Evolutionary conservation across 306 rosid genomes (phyloP), one percentile per base, ranked within the genome.

Genomic region (Carpinus viminea): DNA sequence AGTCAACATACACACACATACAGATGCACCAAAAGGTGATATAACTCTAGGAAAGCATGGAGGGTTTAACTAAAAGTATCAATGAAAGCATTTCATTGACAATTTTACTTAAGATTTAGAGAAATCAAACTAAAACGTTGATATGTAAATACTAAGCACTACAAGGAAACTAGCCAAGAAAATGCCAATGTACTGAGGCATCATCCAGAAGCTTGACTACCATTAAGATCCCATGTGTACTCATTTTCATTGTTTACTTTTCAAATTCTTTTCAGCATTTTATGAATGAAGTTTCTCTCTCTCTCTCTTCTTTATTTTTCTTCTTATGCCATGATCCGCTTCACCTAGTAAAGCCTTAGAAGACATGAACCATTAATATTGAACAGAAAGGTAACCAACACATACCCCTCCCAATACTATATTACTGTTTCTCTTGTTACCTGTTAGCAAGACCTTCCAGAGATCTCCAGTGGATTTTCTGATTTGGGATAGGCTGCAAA

Each of bases 391-490:
- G 69, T 8, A 68, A 69, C n/a, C 55, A 77, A 60, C 75, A 80
- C 57, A 71, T 7, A 53, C 70, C 61, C 62, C 54, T 68, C 71
- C 59, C 55, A 56, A 54, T 56, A 36, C 64, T 11, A 62, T 50
- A 46, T 68, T 45, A 47, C 55, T 15, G 41, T 69, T 68, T 66
- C 64, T 68, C 64, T 71, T 34, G n/a, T 60, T 83, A 92, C 97
- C 97, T 91, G 94, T 93, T 95, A 16, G 94, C 93, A 80, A 96
- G 98, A 84, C 98, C 99, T 82, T 93, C 97, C 84, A 91, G 78
- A 48, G 99, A 91, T 82, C 96, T 90, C 98, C 99, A 93, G 80
- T 93, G 98, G 72, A 96, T 93, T 83, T 93, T 96, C 87, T 96
- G 98, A 90, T 93, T 93, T 52, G 88, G 93, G 72, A 74, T 91